Conservation (phyloP, 169 alveolate genomes). For the Eimeria sp. region DNA sequence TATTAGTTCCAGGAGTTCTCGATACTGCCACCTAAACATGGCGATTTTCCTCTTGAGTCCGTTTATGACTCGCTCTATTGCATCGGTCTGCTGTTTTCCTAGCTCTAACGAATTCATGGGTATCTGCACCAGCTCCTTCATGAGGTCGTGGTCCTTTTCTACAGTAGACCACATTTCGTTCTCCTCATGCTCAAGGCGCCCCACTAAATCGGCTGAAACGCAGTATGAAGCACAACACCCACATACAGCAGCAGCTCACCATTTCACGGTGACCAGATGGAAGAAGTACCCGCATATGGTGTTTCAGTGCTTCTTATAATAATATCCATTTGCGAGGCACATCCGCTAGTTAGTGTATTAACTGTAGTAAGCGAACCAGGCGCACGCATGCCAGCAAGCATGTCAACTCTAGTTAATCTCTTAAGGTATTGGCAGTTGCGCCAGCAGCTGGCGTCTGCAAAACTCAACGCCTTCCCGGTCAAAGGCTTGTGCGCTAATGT, state of each 20-base stretch:
- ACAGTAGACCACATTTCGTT: conserved; percentile 57
- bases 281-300: background rate
- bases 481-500: background rate
- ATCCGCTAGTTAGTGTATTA: background rate
- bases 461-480: background rate
- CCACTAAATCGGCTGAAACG: conserved; percentile 34
- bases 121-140: conserved; percentile 54
- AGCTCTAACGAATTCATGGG: conserved; percentile 53
- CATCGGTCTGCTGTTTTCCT: conserved; percentile 60
- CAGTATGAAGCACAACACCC: background rate
- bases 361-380: background rate
- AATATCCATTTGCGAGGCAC: background rate
- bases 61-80: conserved; percentile 62
- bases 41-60: conserved; percentile 62
- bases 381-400: too few species aligned
- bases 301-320: background rate
- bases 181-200: conserved; percentile 65
- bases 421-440: background rate
- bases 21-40: conserved; percentile 72
- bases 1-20: conserved; percentile 63
- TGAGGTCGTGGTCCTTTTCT: conserved; percentile 39
- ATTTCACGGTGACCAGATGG: background rate
- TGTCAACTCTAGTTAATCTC: background rate
- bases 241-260: background rate
- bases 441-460: background rate